Evolutionary conservation across 176 grass and related monocot genomes (phyloP).

Genomic region (maize (Zea mays)): DNA sequence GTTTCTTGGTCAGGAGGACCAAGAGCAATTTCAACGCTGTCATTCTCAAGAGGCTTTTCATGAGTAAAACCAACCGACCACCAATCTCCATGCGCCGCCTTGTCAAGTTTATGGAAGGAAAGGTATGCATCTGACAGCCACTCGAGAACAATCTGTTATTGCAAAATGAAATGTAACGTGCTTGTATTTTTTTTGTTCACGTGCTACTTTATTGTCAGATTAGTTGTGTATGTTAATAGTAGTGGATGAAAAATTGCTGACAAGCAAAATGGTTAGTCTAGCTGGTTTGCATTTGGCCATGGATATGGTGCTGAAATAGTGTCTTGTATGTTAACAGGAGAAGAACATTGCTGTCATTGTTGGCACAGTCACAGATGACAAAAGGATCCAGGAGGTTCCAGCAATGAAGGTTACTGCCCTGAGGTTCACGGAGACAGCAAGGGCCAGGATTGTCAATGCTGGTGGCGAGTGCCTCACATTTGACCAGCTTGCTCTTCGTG

Average conservation of each 20-base stretch:
- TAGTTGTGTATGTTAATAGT: neutral
- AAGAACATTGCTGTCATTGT: constrained; percentile 80
- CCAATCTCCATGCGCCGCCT: constrained; percentile 74
- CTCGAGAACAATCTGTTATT: neutral
- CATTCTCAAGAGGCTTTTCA: constrained; percentile 86
- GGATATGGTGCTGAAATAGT: neutral
- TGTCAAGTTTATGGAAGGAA: constrained; percentile 63
- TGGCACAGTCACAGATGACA: constrained; percentile 84
- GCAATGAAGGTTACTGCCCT: constrained; percentile 83
- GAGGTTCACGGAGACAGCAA: constrained; percentile 78
- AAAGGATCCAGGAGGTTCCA: constrained; percentile 74
- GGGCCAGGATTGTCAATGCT: constrained; percentile 79
- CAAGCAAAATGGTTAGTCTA: too few species aligned
- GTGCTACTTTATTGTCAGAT: neutral
- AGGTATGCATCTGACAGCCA: constrained; percentile 23
- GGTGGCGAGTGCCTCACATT: constrained; percentile 91
- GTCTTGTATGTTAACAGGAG: constrained; percentile 19
- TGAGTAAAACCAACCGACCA: constrained; percentile 83
- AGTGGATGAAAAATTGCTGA: neutral
- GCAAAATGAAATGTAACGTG: neutral
- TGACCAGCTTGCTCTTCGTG: constrained; percentile 83
- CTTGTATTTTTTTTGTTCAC: neutral
- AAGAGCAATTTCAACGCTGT: constrained; percentile 75
- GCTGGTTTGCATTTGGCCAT: rapidly evolving
- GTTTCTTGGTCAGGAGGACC: constrained; percentile 78